These are phyloP conservation scores for Abortiporus biennis DNA, from an alignment of 1,284 basidiomycete genomes.

Conservation along the genomic window DNA sequence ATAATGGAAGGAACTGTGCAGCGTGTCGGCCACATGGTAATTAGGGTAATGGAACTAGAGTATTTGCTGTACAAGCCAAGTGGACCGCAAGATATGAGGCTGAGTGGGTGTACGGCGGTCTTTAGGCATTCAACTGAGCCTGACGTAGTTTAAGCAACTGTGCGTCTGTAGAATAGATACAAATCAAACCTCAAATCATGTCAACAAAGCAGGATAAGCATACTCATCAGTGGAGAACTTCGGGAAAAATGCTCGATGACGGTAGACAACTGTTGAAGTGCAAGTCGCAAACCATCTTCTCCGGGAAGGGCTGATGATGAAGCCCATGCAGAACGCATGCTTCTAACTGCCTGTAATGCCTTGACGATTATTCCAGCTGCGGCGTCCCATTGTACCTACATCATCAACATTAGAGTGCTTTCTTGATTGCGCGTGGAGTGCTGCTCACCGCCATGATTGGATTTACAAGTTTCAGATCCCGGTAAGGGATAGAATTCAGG, in stretches of 20 bases:
- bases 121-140: too few species aligned
- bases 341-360: too few species aligned
- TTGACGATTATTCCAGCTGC: too few species aligned
- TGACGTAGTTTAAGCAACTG: constrained; percentile 8
- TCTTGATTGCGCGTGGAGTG: too few species aligned
- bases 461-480: constrained; percentile 7
- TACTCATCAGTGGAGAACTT: constrained; percentile 11
- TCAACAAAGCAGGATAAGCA: neutral
- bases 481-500: constrained; percentile 6
- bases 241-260: constrained; percentile 5
- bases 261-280: constrained; percentile 7
- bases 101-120: too few species aligned
- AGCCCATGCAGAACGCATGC: constrained; percentile 9
- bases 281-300: constrained; percentile 7
- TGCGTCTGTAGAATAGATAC: constrained; percentile 3
- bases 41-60: too few species aligned
- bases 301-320: constrained; percentile 8
- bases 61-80: too few species aligned
- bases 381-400: too few species aligned
- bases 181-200: neutral
- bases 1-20: too few species aligned
- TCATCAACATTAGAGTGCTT: too few species aligned
- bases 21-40: too few species aligned
- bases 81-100: too few species aligned
- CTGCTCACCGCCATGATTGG: constrained; percentile 14